These are phyloP conservation scores for Nicotiana attenuata DNA, from an alignment of 257 asterid species.

Conservation along the genomic window DNA sequence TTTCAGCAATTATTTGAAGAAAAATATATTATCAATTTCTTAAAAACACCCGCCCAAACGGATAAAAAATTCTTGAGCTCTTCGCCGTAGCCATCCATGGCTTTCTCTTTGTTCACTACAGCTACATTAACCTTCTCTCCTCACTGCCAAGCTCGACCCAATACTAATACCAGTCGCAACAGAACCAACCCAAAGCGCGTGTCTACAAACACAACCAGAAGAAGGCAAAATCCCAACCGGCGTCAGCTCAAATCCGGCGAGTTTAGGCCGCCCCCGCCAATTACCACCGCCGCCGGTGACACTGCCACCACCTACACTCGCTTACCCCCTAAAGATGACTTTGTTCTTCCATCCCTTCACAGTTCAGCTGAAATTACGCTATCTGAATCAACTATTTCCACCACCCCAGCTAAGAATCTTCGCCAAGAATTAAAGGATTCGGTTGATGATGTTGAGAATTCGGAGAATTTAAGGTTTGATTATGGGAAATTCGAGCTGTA, in stretches of 20 bases:
- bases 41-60: slow-evolving; percentile 8
- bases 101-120: slow-evolving; percentile 10
- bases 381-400: slow-evolving; percentile 25
- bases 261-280: slow-evolving; percentile 24
- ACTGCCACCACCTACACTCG: slow-evolving; percentile 82
- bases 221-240: slow-evolving; percentile 20
- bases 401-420: neutral
- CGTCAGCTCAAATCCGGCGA: slow-evolving; percentile 36
- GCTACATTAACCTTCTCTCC: slow-evolving; percentile 11
- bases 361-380: slow-evolving; percentile 40
- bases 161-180: slow-evolving; percentile 12
- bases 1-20: no score
- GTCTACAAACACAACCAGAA: slow-evolving; percentile 3
- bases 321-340: slow-evolving; percentile 79
- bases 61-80: neutral
- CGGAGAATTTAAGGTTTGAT: slow-evolving; percentile 29
- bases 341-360: slow-evolving; percentile 16
- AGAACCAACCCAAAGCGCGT: slow-evolving; percentile 10
- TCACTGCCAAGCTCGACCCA: slow-evolving; percentile 20
- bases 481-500: slow-evolving; percentile 61
- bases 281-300: slow-evolving; percentile 45
- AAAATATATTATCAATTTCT: neutral
- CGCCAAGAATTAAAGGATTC: slow-evolving; percentile 2
- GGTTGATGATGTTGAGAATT: slow-evolving; percentile 16
- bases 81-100: slow-evolving; percentile 8